Evolutionary conservation across 2,329 filamentous ascomycete species (phyloP), one percentile per base, ranked within the genome.

Genomic region (Septoria linicola): DNA sequence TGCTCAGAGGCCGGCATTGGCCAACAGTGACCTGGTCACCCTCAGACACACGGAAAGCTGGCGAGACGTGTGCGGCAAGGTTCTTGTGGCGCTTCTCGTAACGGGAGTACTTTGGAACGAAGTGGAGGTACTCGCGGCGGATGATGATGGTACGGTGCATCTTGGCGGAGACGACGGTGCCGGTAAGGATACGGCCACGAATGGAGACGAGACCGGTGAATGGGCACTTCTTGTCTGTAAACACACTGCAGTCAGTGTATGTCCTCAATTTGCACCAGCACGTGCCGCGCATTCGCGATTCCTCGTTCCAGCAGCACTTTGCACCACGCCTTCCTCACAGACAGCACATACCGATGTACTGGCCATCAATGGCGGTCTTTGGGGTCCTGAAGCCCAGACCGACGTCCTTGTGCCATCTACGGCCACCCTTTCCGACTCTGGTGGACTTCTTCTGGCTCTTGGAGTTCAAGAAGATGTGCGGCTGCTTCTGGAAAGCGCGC

Each of bases 81-180:
- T 99, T 99, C 88, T 96, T 96, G 89, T 99, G 93, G 77, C 93
- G 85, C 87, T 96, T 97, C 89, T 99, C 95, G 80, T 99, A 99
- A 86, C 93, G 89, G 76, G 88, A 83, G 86, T 99, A 99, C 84
- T 99, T 99, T 78, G 91, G 91, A 75, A 99, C 88, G 81, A 89
- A 99, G 84, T 99, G 93, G 61, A 99, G 89, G 84, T 99, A 99
- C 84, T 99, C 93, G 79, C 93, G 87, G 77, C 93, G 93, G 84
- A 99, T 95, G 80, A 99, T 87, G 76, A 97, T 81, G 71, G 93
- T 99, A 80, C 93, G 89, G 88, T 99, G 93, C 93, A 99, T 99
- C 89, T 99, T 99, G 80, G 93, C 99, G 71, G 92, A 97, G 73
- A 97, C 88, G 73, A 99, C 93, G 74, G 90, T 96, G 73, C 93